Evolutionary conservation across 331 rosid species (phyloP), one percentile per base, ranked within the genome.

Genomic region (Quercus phellos): DNA sequence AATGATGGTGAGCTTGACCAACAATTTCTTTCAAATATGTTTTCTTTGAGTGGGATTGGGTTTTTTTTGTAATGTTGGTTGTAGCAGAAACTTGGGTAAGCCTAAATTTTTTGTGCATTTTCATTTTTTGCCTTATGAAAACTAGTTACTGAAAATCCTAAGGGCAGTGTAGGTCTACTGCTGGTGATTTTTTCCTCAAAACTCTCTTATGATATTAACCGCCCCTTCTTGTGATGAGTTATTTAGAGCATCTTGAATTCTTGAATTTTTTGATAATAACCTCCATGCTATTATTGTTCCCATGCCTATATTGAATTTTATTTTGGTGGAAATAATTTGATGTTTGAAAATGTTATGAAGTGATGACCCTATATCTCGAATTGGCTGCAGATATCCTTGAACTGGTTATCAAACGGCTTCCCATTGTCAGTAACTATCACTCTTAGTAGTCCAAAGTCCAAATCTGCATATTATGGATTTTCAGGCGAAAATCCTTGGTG

Each of bases 151-250:
- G 53, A 56, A 75, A 53, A 13, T 75, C 70, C 77, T 32, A 68
- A 72, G 77, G 58, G 55, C 84, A 94, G 99, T 97, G 80, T 91
- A 58, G 90, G 98, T 46, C 75, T 87, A 56, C 97, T 92, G 63
- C 85, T 94, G 88, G 97, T 97, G 2, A 81, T 86, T 77, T 90
- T 94, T 86, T 92, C 96, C 54, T 91, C 97, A 46, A 90, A 92
- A 86, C 75, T 94, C 63, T 89, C 93, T 51, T 88, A 94, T 21
- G 90, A 90, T 79, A 85, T 80, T 78, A 69, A 90, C 73, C 93
- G 93, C 43, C 98, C 96, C 97, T 54, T 92, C 92, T 59, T 94
- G 99, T n/a, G 94, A 86, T 27, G 98, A 94, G 97, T 95, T 94
- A 85, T 29, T 30, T 27, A 8, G 13, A 17, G 64, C 22, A 72